Conservation (phyloP, 2,329 filamentous ascomycete genomes). For the Lomentospora prolificans region DNA sequence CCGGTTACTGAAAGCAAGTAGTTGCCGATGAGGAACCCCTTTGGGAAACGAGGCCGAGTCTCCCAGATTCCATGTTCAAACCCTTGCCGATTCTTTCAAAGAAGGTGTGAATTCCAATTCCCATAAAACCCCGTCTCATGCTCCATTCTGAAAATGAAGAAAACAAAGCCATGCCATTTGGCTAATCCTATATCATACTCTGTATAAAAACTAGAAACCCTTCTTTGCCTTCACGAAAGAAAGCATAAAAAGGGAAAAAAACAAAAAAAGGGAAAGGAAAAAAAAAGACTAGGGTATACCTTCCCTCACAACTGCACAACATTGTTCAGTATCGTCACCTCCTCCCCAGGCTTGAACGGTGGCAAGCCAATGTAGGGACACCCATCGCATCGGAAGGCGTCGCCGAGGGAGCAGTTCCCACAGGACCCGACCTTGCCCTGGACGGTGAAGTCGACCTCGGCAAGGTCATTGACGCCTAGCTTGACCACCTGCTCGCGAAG, state of each 20-base stretch:
- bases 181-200: too few species aligned
- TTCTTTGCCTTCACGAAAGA: neutral
- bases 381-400: conserved; percentile 69
- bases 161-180: too few species aligned
- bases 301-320: conserved; percentile 66
- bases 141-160: too few species aligned
- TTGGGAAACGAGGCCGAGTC: too few species aligned
- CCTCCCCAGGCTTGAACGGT: conserved; percentile 93
- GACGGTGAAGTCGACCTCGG: conserved; percentile 94
- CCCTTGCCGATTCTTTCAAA: too few species aligned
- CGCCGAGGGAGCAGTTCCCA: conserved; percentile 85
- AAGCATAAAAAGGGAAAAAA: conserved; percentile 9
- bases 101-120: too few species aligned
- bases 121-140: too few species aligned
- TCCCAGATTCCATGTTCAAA: too few species aligned
- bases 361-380: conserved; percentile 84
- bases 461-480: conserved; percentile 65
- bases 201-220: too few species aligned
- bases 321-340: conserved; percentile 80
- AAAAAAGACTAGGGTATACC: neutral
- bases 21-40: too few species aligned
- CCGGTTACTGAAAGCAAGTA: too few species aligned
- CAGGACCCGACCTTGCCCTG: conserved; percentile 93
- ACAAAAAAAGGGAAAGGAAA: conserved; percentile 5
- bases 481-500: conserved; percentile 46